Base-by-base conservation (phyloP, 2,329 filamentous ascomycete species). In the Exophiala calicioides region DNA sequence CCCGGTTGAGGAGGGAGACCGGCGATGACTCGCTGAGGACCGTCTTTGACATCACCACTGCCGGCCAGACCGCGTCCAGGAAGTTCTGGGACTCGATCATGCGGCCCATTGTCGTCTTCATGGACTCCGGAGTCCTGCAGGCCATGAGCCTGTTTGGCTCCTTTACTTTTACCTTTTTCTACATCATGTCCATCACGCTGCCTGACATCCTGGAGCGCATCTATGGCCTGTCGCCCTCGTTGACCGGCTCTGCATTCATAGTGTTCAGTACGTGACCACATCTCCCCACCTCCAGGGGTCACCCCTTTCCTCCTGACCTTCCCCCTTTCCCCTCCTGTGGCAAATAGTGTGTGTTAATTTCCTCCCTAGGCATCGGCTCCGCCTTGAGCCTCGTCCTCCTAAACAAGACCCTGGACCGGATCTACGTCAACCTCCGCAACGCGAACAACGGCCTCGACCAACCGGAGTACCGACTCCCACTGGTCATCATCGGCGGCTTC, bases 51-150 rank as follows among this genome's bases (percentile, higher is more conserved):
- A 33, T 27, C 20, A 21, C 29, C n/a, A 36, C 45, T 18, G 29
- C 49, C 24, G 37, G 39, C 16, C 10, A 38, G 23, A 36, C 33
- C 41, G n/a, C 19, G 13, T 23, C 30, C 24, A 37, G 32, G 5
- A 50, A 44, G 26, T 70, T 77, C 55, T 52, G 63, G 18, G 65
- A 65, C 10, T 65, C 69, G 21, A 70, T 79, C 50, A 60, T 72
- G 6, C 67, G 84, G 2, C 79, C 80, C 0, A 77, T 77, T 23
- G 78, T 77, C 58, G 73, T 84, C 50, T 70, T 80, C 26, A 68
- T 84, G 30, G 67, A 77, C 24, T 80, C 77, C 15, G 71, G 80
- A 0, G 77, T 81, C 34, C 71, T 79, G 3, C 69, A 75, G 41
- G 61, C 73, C 33, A 69, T 77, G 60, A 68, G 67, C 3, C 47